Conservation (phyloP, 495 filamentous ascomycete genomes). For the Aspergillus bertholletiae region DNA sequence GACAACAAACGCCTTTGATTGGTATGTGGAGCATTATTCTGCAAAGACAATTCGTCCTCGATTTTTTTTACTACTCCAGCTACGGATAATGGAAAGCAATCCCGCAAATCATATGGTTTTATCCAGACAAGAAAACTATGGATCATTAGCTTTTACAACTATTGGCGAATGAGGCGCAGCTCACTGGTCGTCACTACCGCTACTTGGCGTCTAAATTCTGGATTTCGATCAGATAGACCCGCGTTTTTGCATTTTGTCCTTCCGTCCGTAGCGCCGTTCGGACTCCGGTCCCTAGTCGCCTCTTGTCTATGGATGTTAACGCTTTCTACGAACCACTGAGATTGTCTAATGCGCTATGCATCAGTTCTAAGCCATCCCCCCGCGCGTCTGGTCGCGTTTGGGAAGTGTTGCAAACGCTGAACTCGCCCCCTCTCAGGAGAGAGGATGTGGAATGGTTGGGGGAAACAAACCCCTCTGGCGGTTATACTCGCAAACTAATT, state of each 20-base stretch:
- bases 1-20: no score
- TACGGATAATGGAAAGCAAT: not conserved
- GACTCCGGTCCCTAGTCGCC: not conserved
- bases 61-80: not conserved
- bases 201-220: slow-evolving; percentile 3
- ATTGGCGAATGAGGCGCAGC: slow-evolving; percentile 4
- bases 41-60: not conserved
- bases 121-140: not conserved
- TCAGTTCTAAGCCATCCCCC: not conserved
- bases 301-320: not conserved
- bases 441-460: not conserved
- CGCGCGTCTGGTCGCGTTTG: slow-evolving; percentile 1
- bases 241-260: not conserved
- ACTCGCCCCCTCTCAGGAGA: not conserved
- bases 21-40: no score
- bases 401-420: not conserved
- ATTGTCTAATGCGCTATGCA: not conserved
- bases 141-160: not conserved
- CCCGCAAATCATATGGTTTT: not conserved
- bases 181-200: not conserved
- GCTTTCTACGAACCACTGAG: not conserved
- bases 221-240: not conserved
- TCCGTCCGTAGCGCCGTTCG: not conserved
- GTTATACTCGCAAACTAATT: not conserved
- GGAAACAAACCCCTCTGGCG: not conserved